A percentile compares a stretch with the other conserved stretches of the same genome.
Conservation (phyloP, 2,329 filamentous ascomycete genomes). For the Sclerotinia subarctica region DNA sequence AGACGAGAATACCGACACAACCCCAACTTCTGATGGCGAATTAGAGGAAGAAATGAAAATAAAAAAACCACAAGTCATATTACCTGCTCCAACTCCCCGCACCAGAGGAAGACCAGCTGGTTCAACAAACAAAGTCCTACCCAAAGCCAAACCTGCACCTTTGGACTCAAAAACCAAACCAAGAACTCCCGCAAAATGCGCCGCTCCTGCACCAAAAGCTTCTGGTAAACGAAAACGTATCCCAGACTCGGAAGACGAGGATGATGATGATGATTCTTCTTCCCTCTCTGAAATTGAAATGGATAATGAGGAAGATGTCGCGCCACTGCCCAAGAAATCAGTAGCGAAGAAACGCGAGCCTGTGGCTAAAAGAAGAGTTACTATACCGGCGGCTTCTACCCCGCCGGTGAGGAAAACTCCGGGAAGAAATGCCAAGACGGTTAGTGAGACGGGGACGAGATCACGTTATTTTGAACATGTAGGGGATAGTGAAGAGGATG, state of each 20-base stretch:
- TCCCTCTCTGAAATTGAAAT: constrained; percentile 11
- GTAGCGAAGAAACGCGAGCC: constrained; percentile 11
- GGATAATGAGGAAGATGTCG: neutral
- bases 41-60: constrained; percentile 26
- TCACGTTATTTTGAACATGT: constrained; percentile 37
- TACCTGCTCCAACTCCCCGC: constrained; percentile 20
- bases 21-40: constrained; percentile 2
- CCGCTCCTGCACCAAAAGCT: neutral
- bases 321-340: neutral
- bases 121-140: constrained; percentile 22
- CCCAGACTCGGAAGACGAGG: constrained; percentile 23
- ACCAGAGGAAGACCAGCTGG: constrained; percentile 28
- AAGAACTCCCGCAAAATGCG: constrained; percentile 18
- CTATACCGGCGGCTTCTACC: constrained; percentile 14
- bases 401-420: constrained; percentile 29
- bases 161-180: constrained; percentile 14
- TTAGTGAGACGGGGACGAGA: constrained; percentile 32
- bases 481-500: constrained; percentile 25
- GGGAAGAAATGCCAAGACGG: constrained; percentile 31
- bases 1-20: constrained; percentile 21
- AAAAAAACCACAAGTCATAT: constrained; percentile 7
- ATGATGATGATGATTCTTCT: constrained; percentile 16
- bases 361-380: constrained; percentile 6
- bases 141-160: neutral
- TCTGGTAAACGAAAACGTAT: constrained; percentile 24